Base-by-base conservation (phyloP, 2,329 filamentous ascomycete species). In the Neocucurbitaria cava region DNA sequence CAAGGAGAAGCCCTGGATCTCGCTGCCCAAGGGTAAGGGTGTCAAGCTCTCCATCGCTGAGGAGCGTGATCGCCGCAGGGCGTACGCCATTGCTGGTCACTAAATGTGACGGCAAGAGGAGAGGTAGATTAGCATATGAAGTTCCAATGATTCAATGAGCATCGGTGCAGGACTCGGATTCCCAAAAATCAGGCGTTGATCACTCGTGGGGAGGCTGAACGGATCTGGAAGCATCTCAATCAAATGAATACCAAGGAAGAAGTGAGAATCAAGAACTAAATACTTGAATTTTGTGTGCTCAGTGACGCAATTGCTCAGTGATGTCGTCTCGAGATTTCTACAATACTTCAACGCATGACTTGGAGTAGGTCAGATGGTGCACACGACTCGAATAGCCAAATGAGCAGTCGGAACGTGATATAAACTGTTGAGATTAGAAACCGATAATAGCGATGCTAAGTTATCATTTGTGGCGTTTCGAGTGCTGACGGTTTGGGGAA, bases 1-100 rank as follows among this genome's bases (percentile, higher is more conserved):
- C 77, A 86, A 89, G 75, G 95, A 99, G 78, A 98, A 98, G 90
- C 94, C 95, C 77, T 99, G 95, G 95, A 89, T 99, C 84, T 96
- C 91, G 76, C 89, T 99, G 79, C 96, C 95, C 81, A 99, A 98
- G 92, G 95, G 95, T 85, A 97, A 97, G 89, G 95, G 95, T 91
- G 95, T 99, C 86, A 76, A 87, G 92, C 92, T 98, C 81, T 89
- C 90, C 79, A 98, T 99, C 78, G 92, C 94, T 73, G 94, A 99
- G 87, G 94, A 99, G 91, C 89, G 94, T 86, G 94, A 99, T 84
- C 93, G 94, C 82, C 92, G 93, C 60, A 91, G 95, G 78, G 92
- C 93, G 69, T 78, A 83, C 69, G 79, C 82, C 71, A 70, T 84
- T 70, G 82, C 84, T 72, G 77, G 78, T 50, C 75, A 81, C 69